Conservation (phyloP, 148 eudicot species). For the Persicaria tinctoria region DNA sequence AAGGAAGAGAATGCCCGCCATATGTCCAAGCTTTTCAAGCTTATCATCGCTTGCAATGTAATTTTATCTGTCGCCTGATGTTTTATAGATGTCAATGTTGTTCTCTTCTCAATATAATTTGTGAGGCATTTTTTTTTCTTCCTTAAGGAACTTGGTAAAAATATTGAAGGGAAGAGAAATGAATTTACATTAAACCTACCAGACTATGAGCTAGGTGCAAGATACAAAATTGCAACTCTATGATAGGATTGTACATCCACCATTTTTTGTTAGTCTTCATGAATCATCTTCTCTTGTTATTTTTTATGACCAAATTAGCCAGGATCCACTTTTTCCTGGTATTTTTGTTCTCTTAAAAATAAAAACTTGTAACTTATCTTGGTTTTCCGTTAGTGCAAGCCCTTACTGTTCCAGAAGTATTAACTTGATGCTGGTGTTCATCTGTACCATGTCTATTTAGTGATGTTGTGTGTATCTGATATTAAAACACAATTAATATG, state of each 20-base stretch:
- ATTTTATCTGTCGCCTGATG: not conserved
- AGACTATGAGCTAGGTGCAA: too few relatives aligned
- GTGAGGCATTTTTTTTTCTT: not conserved
- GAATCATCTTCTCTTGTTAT: not conserved
- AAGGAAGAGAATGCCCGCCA: slow-evolving; percentile 63
- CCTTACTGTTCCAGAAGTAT: too few relatives aligned
- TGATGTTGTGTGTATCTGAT: not conserved
- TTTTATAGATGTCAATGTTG: not conserved
- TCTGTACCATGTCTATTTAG: not conserved
- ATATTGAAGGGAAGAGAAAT: too few relatives aligned
- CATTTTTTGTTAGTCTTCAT: not conserved
- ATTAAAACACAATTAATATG: not conserved
- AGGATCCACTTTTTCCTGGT: not conserved
- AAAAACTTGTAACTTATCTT: not conserved
- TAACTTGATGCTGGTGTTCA: too few relatives aligned
- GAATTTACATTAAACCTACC: too few relatives aligned
- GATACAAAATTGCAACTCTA: too few relatives aligned
- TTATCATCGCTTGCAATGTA: slow-evolving; percentile 49
- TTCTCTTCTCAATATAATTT: not conserved
- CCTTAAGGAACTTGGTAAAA: too few relatives aligned
- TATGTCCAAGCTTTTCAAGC: slow-evolving; percentile 42
- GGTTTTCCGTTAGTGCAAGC: too few relatives aligned
- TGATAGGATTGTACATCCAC: too few relatives aligned
- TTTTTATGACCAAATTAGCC: not conserved
- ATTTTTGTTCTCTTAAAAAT: not conserved